Evolutionary conservation across 495 filamentous ascomycete species (phyloP).

Genomic region (Aspergillus hancockii): DNA sequence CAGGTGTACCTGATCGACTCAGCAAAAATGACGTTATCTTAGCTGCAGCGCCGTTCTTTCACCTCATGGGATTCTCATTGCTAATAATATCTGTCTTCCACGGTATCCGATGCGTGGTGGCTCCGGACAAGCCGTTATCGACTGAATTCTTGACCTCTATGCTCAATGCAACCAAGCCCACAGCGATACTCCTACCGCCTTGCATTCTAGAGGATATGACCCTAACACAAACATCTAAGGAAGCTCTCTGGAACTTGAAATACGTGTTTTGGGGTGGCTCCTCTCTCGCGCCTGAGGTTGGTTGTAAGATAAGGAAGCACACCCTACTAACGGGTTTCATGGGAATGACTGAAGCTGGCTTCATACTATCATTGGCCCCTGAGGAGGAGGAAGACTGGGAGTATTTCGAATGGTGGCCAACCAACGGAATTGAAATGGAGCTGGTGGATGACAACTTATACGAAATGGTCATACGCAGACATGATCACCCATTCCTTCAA

Average conservation of each 20-base stretch:
- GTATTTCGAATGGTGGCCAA: conserved; percentile 48
- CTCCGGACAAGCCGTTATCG: conserved; percentile 29
- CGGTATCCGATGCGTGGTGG: conserved; percentile 16
- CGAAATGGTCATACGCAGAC: conserved; percentile 43
- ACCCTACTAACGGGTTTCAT: conserved; percentile 16
- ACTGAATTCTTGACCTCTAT: conserved; percentile 23
- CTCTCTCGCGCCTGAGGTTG: conserved; percentile 21
- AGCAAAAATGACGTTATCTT: background rate
- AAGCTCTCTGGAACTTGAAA: conserved; percentile 16
- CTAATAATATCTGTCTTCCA: conserved; percentile 20
- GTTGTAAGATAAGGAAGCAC: conserved; percentile 9
- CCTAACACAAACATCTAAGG: conserved; percentile 23
- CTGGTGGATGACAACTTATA: conserved; percentile 45
- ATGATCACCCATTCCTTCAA: conserved; percentile 19
- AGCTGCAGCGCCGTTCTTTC: background rate
- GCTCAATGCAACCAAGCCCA: conserved; percentile 18
- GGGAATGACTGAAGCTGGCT: conserved; percentile 24
- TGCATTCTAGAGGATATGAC: conserved; percentile 33
- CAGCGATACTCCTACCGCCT: conserved; percentile 24
- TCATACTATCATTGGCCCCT: conserved; percentile 31
- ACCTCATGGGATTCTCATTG: conserved; percentile 1
- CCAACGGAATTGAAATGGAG: conserved; percentile 41
- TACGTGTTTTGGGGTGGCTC: conserved; percentile 27
- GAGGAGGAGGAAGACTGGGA: conserved; percentile 46
- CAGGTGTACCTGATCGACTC: background rate